A percentile compares a stretch with the other conserved stretches of the same genome.
Conservation (phyloP, 352 stramenopile genomes). For the Halophytophthora polymorphica region DNA sequence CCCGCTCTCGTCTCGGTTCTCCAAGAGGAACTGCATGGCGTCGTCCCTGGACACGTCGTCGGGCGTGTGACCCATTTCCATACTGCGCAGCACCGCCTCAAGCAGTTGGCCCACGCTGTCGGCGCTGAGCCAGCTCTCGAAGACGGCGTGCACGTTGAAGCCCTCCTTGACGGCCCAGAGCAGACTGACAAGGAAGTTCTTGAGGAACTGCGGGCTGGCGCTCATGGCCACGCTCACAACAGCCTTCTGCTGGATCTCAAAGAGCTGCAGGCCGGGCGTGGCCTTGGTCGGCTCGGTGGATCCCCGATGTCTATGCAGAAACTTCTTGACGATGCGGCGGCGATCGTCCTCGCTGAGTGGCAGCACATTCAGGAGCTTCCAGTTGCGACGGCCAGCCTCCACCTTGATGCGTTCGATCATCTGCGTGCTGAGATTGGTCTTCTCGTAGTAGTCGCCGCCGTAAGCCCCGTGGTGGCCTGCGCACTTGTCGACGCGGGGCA, state of each 20-base stretch:
- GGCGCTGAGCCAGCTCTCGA: conserved; percentile 59
- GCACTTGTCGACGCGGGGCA: conserved; percentile 14
- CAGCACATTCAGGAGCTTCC: conserved; percentile 61
- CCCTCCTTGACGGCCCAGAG: conserved; percentile 68
- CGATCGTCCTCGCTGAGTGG: conserved; percentile 62
- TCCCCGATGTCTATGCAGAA: conserved; percentile 36
- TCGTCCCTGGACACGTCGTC: conserved; percentile 39
- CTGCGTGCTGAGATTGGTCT: conserved; percentile 52
- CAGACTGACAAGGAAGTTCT: conserved; percentile 54
- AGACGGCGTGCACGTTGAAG: conserved; percentile 68
- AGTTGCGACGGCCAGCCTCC: conserved; percentile 74
- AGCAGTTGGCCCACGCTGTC: conserved; percentile 55
- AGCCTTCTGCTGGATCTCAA: conserved; percentile 76
- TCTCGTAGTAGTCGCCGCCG: conserved; percentile 58
- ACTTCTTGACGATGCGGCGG: conserved; percentile 56
- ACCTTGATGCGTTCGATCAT: conserved; percentile 86
- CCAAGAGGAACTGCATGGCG: conserved; percentile 59
- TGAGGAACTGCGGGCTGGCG: conserved; percentile 59
- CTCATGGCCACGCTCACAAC: conserved; percentile 54
- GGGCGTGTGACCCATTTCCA: conserved; percentile 63
- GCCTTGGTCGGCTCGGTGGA: conserved; percentile 11
- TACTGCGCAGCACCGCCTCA: conserved; percentile 60
- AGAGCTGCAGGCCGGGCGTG: conserved; percentile 47
- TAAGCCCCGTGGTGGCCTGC: conserved; percentile 11
- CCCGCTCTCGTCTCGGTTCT: conserved; percentile 27